These are phyloP conservation scores for Trametes sanguinea DNA, from an alignment of 768 basidiomycete genomes.

Conservation along the genomic window DNA sequence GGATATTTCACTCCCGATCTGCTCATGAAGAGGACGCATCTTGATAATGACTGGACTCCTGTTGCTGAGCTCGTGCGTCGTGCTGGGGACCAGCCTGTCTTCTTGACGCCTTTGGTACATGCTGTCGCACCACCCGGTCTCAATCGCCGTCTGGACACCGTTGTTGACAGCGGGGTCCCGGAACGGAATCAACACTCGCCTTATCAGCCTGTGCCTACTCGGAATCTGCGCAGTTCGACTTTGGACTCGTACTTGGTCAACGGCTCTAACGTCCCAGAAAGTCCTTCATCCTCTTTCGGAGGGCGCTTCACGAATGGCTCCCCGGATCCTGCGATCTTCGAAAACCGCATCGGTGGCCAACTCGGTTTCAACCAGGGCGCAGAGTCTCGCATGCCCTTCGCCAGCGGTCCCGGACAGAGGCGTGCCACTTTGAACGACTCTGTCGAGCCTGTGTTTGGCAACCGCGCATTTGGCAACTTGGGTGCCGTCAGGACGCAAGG, in stretches of 20 bases:
- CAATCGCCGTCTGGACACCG: slow-evolving; percentile 49
- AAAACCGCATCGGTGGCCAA: slow-evolving; percentile 19
- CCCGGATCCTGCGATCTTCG: slow-evolving; percentile 53
- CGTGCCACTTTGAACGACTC: slow-evolving; percentile 42
- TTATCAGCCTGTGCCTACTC: slow-evolving; percentile 68
- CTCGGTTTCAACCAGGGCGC: slow-evolving; percentile 52
- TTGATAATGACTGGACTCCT: slow-evolving; percentile 68
- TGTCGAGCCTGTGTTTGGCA: slow-evolving; percentile 38
- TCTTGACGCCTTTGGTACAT: slow-evolving; percentile 53
- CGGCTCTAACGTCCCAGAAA: slow-evolving; percentile 62
- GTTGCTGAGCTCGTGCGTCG: slow-evolving; percentile 60
- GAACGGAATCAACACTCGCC: slow-evolving; percentile 48
- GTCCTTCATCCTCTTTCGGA: slow-evolving; percentile 73
- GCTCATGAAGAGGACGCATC: slow-evolving; percentile 77
- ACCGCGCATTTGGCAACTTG: slow-evolving; percentile 38
- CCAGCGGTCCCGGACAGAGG: slow-evolving; percentile 17
- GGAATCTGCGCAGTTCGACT: slow-evolving; percentile 60
- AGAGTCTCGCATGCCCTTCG: slow-evolving; percentile 33
- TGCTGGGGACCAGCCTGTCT: slow-evolving; percentile 59
- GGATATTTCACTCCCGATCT: slow-evolving; percentile 86
- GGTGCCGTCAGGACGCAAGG: slow-evolving; percentile 31
- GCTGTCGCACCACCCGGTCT: slow-evolving; percentile 55
- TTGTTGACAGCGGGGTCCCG: slow-evolving; percentile 45
- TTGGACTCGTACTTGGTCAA: slow-evolving; percentile 60
- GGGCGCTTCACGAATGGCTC: slow-evolving; percentile 66